Evolutionary conservation across 2,329 filamentous ascomycete genomes (phyloP), one percentile per base, ranked within the genome.

Genomic region (Fonsecaea multimorphosa): DNA sequence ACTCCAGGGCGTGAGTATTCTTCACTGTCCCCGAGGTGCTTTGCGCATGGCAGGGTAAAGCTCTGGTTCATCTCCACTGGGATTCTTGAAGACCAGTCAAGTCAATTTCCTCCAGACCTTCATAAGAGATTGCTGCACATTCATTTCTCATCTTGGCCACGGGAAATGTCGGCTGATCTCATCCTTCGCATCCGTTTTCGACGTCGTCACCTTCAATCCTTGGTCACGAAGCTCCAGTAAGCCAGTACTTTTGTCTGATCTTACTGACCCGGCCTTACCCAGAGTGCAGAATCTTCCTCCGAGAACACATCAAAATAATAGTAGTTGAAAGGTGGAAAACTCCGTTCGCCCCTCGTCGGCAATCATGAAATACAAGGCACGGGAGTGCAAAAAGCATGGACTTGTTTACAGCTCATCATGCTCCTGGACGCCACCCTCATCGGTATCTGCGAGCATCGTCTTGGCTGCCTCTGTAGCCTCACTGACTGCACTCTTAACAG

Each of bases 401-500:
- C 16, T 46, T 46, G 24, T 68, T 66, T 68, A 71, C 63, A 72
- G 67, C 63, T 72, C 70, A 53, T 72, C 70, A 38, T 72, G 70
- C 53, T 70, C 70, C 27, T 68, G 32, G 29, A 61, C 57, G 58
- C 69, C 70, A 36, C 60, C 70, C 16, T 66, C 64, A 54, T 72
- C 70, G 14, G 68, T 69, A 54, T 72, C 70, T 3, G 66, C 66
- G 51, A 70, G 36, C 22, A 70, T 56, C 3, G 69, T 69, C 58
- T 60, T 58, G 27, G 66, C 71, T 16, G 67, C 70, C 11, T 68
- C 69, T 52, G 63, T 67, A 46, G 70, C 65, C 46, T 67, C 67
- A 52, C 58, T 65, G 53, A 70, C 58, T n/a, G 55, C 64, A 29
- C 62, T 66, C 61, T 63, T 65, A 46, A 66, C 68, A 38, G 63